Evolutionary conservation across 2,329 filamentous ascomycete species (phyloP).

Genomic region (Pestalotiopsis sp.): DNA sequence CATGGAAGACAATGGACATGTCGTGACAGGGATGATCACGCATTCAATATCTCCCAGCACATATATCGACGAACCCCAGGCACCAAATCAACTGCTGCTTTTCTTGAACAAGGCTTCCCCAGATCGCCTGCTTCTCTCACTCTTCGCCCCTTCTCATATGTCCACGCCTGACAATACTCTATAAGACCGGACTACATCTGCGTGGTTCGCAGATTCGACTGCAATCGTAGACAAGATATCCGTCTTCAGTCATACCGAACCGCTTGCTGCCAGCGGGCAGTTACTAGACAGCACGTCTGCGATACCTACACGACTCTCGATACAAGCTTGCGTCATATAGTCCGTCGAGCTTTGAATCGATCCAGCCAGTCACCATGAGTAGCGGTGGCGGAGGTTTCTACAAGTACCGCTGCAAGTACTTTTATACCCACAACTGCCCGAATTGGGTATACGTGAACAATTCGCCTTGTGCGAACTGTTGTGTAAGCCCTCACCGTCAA

Average conservation of each 20-base stretch:
- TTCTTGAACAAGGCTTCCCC: not conserved
- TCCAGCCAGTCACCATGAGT: slow-evolving; percentile 29
- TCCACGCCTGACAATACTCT: not conserved
- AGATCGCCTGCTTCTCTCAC: not conserved
- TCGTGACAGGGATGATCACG: not conserved
- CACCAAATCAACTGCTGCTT: not conserved
- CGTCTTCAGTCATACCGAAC: not conserved
- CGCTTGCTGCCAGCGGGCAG: slow-evolving; percentile 9
- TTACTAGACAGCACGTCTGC: not conserved
- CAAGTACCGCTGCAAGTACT: slow-evolving; percentile 58
- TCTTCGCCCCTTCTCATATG: not conserved
- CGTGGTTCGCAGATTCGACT: not conserved
- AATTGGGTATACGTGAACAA: slow-evolving; percentile 57
- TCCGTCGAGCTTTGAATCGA: not conserved
- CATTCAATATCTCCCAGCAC: not conserved
- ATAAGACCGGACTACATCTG: not conserved
- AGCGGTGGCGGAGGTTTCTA: slow-evolving; percentile 43
- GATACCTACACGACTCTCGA: not conserved
- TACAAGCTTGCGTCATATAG: no score
- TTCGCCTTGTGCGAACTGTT: slow-evolving; percentile 48
- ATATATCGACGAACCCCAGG: not conserved
- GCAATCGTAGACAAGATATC: not conserved
- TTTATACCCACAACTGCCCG: slow-evolving; percentile 49
- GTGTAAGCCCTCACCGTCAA: slow-evolving; percentile 37
- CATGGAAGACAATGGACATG: not conserved